Percentiles rank a stretch among this genome's conserved stretches.
phyloP scores from a whole-genome alignment of 176 grass and related monocot genomes.

The Bonia amplexicaulis region DNA sequence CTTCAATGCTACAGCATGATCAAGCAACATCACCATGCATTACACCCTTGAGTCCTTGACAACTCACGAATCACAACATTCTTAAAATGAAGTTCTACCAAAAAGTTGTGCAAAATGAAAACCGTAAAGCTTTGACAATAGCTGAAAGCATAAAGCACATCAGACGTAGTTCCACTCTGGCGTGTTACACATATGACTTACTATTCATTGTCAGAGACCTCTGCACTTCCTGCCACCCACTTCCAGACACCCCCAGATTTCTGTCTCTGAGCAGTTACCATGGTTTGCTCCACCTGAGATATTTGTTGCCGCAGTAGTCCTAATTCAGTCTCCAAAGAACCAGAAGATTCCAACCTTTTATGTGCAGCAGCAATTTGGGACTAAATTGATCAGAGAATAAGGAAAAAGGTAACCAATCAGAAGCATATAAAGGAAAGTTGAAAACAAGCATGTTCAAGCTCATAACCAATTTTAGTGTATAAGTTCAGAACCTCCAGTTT shows the following conservation, averaged over 20 bases:
- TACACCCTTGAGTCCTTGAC: background rate
- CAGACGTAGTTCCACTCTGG: background rate
- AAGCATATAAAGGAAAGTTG: conserved; percentile 17
- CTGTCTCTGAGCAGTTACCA: conserved; percentile 44
- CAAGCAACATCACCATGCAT: background rate
- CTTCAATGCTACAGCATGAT: background rate
- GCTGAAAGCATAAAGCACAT: background rate
- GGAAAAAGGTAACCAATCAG: conserved; percentile 20
- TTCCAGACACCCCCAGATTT: conserved; percentile 84
- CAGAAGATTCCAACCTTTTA: conserved; percentile 56
- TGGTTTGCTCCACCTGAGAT: conserved; percentile 68
- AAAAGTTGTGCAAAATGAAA: background rate
- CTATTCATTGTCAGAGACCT: conserved; percentile 58
- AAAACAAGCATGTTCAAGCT: conserved; percentile 19
- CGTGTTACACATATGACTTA: conserved; percentile 31
- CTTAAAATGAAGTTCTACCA: background rate
- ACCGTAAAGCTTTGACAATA: background rate
- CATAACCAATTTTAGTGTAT: conserved; percentile 10
- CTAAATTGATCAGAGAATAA: conserved; percentile 42
- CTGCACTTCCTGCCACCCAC: conserved; percentile 67
- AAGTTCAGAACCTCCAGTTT: conserved; percentile 74
- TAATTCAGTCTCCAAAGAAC: conserved; percentile 70
- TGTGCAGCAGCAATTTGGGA: conserved; percentile 62
- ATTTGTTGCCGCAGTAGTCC: conserved; percentile 62
- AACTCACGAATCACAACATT: background rate